phyloP scores from a whole-genome alignment of 1,284 basidiomycete genomes.

The Mycosarcoma mackinlayi region DNA sequence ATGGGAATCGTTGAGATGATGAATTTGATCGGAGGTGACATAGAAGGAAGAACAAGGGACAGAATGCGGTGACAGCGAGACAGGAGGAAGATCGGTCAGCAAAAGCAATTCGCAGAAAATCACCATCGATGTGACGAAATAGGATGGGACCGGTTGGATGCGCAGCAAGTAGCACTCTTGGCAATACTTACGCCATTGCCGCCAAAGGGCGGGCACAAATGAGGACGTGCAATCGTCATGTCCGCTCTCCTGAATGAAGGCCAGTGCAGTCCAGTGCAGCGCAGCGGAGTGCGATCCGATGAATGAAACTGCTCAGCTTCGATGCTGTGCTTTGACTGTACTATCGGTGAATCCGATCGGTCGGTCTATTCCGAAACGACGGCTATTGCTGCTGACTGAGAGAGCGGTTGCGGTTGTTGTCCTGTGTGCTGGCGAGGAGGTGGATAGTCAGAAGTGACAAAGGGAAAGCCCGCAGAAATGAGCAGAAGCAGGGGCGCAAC shows the following conservation, averaged over 20 bases:
- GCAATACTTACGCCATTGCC: constrained; percentile 40
- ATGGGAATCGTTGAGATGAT: neutral
- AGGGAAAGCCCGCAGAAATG: no score
- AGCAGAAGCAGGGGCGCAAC: no score
- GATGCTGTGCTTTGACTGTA: neutral
- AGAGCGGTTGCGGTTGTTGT: no score
- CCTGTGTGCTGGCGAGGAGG: neutral
- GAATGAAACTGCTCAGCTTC: neutral
- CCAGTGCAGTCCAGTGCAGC: neutral
- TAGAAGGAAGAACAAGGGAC: neutral
- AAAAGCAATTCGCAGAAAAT: neutral
- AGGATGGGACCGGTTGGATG: neutral
- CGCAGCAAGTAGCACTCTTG: no score
- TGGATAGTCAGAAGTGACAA: neutral
- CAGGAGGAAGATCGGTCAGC: constrained; percentile 2
- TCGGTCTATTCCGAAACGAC: no score
- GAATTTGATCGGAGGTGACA: neutral
- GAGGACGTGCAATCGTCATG: constrained; percentile 38
- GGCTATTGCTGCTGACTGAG: no score
- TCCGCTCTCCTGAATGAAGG: no score
- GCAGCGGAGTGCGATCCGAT: neutral
- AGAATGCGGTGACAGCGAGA: no score
- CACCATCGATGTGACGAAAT: neutral
- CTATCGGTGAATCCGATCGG: constrained; percentile 1
- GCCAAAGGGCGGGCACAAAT: constrained; percentile 29